Evolutionary conservation across 2,329 filamentous ascomycete species (phyloP), one percentile per base, ranked within the genome.

Genomic region (Daldinia sp.): DNA sequence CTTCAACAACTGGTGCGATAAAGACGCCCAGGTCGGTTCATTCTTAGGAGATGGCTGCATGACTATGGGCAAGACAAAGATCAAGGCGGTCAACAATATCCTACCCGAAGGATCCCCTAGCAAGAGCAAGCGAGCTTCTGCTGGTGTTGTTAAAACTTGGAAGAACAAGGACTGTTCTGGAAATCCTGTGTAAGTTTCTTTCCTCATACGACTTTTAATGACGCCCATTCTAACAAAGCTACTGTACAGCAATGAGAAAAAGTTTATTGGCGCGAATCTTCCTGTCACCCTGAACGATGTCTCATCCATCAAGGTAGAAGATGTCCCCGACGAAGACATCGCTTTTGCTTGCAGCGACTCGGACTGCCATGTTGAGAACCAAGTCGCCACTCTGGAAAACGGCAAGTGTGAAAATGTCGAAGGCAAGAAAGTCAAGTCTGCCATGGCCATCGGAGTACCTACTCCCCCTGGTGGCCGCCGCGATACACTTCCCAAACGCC

Each of bases 1-100:
- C 41, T 64, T 68, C 60, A 68, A 68, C 51, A 64, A 64, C 44
- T 68, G 51, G 60, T 68, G 65, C 28, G 13, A 28, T 10, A 64
- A 44, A 51, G 60, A 58, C 18, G n/a, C 55, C 41, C 65, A 68
- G n/a, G 23, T 68, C 30, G 60, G 60, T 28, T 60, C 60, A 2
- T 64, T 68, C 44, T 9, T 60, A 7, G 65, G 65, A 13, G 28
- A 68, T 15, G 60, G 60, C 3, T 68, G 65, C 10, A 64, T 68
- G 60, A 57, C 41, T 7, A 55, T 60, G 51, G 60, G 65, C 26
- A 33, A 57, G 56, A 51, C 46, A 15, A 18, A 51, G 26, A 51
- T 51, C 4, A 51, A 51, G 9, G 46, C 6, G 7, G 26, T 51
- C 3, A 33, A 12, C 7, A 51, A 51, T 6, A 33, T 51, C 46